These are phyloP conservation scores for Sequoia sempervirens DNA, from an alignment of 75 land plant genomes.

Conservation along the genomic window DNA sequence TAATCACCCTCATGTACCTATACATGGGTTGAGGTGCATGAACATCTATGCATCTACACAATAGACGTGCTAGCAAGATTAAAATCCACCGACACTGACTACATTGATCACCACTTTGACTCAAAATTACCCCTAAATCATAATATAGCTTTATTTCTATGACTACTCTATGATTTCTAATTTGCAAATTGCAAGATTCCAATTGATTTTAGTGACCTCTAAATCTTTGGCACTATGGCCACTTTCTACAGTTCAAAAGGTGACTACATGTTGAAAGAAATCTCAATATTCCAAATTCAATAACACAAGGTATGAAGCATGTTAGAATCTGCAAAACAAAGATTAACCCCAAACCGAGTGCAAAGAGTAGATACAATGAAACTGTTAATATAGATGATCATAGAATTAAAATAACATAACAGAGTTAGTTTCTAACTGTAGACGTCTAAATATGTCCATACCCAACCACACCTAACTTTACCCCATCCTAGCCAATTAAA, in stretches of 20 bases:
- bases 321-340: too few relatives aligned
- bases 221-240: background rate
- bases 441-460: too few relatives aligned
- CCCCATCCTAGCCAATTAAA: too few relatives aligned
- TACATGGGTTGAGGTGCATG: background rate
- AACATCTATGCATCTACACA: background rate
- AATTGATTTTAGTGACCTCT: background rate
- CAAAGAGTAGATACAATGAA: too few relatives aligned
- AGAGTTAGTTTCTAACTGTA: too few relatives aligned
- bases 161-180: background rate
- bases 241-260: background rate
- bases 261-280: background rate
- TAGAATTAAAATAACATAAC: too few relatives aligned
- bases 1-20: background rate
- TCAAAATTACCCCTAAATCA: background rate
- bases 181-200: background rate
- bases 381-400: too few relatives aligned
- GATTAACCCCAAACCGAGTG: too few relatives aligned
- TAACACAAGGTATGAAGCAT: background rate
- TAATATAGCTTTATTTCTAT: too few relatives aligned
- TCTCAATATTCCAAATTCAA: background rate
- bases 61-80: too few relatives aligned
- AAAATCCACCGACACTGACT: background rate
- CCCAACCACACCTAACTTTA: too few relatives aligned
- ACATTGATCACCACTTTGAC: background rate